Conservation (phyloP, 2,329 filamentous ascomycete genomes). For the Grosmannia penicillata region DNA sequence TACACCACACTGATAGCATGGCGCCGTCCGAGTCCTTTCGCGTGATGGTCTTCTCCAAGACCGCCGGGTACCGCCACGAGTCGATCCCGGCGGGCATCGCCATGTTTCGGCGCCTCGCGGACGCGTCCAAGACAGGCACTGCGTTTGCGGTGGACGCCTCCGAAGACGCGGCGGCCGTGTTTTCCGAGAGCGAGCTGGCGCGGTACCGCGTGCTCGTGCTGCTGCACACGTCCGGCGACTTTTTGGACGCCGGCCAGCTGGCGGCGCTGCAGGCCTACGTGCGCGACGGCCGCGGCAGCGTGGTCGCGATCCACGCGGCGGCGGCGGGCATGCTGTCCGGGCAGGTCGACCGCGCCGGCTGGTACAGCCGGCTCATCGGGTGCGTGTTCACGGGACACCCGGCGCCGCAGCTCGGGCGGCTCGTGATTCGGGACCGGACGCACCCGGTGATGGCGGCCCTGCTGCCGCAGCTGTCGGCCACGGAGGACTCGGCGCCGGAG, state of each 20-base stretch:
- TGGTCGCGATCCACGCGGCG: slow-evolving; percentile 26
- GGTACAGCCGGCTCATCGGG: slow-evolving; percentile 24
- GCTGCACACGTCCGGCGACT: slow-evolving; percentile 23
- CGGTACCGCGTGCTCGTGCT: slow-evolving; percentile 22
- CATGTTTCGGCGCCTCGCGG: slow-evolving; percentile 17
- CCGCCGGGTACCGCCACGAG: slow-evolving; percentile 21
- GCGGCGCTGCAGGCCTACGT: slow-evolving; percentile 19
- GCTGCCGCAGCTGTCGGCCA: slow-evolving; percentile 8
- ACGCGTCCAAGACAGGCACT: slow-evolving; percentile 8
- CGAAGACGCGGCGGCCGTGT: slow-evolving; percentile 19
- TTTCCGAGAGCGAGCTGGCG: slow-evolving; percentile 16
- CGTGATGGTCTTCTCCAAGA: slow-evolving; percentile 25
- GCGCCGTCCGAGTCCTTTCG: slow-evolving; percentile 11
- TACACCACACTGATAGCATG: not conserved
- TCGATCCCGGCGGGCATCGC: slow-evolving; percentile 22
- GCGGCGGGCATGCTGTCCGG: slow-evolving; percentile 17
- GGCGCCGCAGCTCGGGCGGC: slow-evolving; percentile 18
- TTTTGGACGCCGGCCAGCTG: slow-evolving; percentile 19
- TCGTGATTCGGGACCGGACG: slow-evolving; percentile 15
- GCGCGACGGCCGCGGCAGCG: slow-evolving; percentile 17
- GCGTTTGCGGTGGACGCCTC: slow-evolving; percentile 19
- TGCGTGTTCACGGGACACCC: slow-evolving; percentile 24
- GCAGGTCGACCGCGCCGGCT: slow-evolving; percentile 12
- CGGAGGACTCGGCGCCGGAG: slow-evolving; percentile 1
- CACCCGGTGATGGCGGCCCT: slow-evolving; percentile 16